Base-by-base conservation (phyloP, 1,139 yeast species). In the Candida sp. region DNA sequence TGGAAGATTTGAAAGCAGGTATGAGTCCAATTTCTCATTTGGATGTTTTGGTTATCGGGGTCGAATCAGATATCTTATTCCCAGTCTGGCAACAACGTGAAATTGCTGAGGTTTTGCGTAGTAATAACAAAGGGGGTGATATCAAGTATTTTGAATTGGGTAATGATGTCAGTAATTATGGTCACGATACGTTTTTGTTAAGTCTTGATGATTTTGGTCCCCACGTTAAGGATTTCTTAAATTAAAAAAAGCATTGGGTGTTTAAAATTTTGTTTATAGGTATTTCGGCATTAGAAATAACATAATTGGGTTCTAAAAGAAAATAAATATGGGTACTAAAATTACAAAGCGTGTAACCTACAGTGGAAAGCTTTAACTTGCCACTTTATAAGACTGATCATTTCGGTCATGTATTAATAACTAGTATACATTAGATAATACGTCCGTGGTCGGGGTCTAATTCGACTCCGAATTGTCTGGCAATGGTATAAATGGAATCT, bases 21-120 rank as follows among this genome's bases (percentile, higher is more conserved):
- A 68, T 90, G 73, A 58, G 63, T 30, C 77, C 79, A 36, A 70
- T 90, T 48, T 74, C 85, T 2, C 73, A 82, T 50, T 81, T 83
- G 49, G 82, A 85, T 37, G 75, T 87, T 4, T 67, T 91, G 45
- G 90, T 91, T 2, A 77, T 90, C 38, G 98, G 98, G 5, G 97
- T 90, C 6, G 95, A 88, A 58, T 85, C 95, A 1, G 98, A 90
- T 60, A 87, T 87, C 40, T 71, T 90, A 43, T 90, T 90, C 70
- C 98, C 98, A 1, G 89, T 85, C 35, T 88, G 96, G 96, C 97
- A 91, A 64, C 98, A 90, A 63, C 68, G 84, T 44, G 97, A 91
- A 59, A 82, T 89, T 43, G 84, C 82, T 29, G 77, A 79, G 12
- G 80, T 82, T 30, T 70, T 90, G 41, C 66, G 64, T 44, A 67